Evolutionary conservation across 345 rosid species (phyloP).

Genomic region (Linum tenue): DNA sequence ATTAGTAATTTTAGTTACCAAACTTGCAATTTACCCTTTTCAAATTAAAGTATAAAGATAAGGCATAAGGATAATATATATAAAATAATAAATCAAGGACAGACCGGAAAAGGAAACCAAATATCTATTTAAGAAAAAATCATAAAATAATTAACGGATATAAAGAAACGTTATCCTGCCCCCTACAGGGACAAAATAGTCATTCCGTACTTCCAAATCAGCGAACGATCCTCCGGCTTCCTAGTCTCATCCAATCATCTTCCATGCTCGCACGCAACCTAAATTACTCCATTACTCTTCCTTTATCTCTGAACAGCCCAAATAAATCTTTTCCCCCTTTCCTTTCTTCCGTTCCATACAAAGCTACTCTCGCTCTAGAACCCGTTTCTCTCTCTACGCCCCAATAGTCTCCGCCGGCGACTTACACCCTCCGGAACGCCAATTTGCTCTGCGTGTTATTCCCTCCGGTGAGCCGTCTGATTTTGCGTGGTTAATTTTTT

Average conservation of each 20-base stretch:
- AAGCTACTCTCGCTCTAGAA: not conserved
- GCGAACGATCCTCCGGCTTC: conserved; percentile 2
- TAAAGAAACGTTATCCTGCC: not conserved
- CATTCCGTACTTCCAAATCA: not conserved
- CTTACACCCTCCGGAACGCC: not conserved
- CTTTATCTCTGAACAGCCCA: not conserved
- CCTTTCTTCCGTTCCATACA: not conserved
- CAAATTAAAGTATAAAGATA: too few species aligned
- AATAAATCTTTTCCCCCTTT: not conserved
- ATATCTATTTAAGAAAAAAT: not conserved
- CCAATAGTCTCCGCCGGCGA: not conserved
- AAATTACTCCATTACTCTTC: not conserved
- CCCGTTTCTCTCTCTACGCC: not conserved
- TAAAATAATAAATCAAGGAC: not conserved
- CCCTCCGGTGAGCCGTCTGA: not conserved
- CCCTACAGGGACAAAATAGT: not conserved
- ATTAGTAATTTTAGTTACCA: too few species aligned
- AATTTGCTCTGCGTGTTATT: too few species aligned
- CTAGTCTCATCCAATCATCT: not conserved
- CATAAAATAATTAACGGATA: too few species aligned
- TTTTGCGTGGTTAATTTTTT: not conserved
- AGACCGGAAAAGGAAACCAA: not conserved
- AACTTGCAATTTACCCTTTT: too few species aligned
- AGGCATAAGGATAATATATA: too few species aligned
- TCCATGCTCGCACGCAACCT: not conserved